These are phyloP conservation scores for Lippia alba DNA, from an alignment of 305 asterid species.

Conservation along the genomic window DNA sequence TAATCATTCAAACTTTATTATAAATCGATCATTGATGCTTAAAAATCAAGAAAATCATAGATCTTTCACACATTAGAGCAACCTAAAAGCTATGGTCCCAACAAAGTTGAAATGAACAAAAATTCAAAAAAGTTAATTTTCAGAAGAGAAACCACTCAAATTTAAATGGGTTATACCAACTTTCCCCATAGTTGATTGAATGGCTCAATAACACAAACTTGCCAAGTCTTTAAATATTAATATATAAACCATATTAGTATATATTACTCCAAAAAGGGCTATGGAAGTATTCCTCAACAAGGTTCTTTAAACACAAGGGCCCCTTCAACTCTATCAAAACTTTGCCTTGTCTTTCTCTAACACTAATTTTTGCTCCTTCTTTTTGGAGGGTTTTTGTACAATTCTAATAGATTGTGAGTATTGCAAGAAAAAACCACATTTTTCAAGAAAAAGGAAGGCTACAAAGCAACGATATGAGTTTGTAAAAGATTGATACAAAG, in stretches of 20 bases:
- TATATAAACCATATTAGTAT: background rate
- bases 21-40: background rate
- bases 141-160: constrained; percentile 30
- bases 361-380: background rate
- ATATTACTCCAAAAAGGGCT: constrained; percentile 13
- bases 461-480: too few species aligned
- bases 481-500: too few species aligned
- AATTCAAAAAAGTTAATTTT: constrained; percentile 21
- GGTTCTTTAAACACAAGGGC: constrained; percentile 30
- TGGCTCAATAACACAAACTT: constrained; percentile 22
- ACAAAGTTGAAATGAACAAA: constrained; percentile 29
- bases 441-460: too few species aligned
- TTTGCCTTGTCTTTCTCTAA: background rate
- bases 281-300: constrained; percentile 32
- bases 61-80: constrained; percentile 24
- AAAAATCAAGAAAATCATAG: constrained; percentile 6
- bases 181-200: constrained; percentile 30
- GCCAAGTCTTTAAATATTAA: constrained; percentile 3
- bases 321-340: constrained; percentile 26
- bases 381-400: too few species aligned
- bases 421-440: too few species aligned
- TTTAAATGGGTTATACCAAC: constrained; percentile 34
- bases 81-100: constrained; percentile 27
- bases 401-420: too few species aligned
- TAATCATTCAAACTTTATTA: background rate